These are phyloP conservation scores for Dactylellina leptospora DNA, from an alignment of 2,329 filamentous ascomycete species.

Conservation along the genomic window DNA sequence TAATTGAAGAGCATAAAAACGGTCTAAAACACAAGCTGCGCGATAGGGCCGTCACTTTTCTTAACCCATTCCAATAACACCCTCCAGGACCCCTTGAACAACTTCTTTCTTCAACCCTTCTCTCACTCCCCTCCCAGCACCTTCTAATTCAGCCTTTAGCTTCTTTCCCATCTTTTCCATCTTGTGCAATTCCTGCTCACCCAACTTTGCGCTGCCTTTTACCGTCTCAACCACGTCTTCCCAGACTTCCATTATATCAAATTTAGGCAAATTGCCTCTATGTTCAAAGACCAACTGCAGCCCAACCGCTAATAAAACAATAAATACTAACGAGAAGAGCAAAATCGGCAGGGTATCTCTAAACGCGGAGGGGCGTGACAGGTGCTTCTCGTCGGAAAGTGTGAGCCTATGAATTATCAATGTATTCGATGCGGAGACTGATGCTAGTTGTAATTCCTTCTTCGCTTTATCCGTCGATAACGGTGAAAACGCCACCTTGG, in stretches of 20 bases:
- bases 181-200: slow-evolving; percentile 40
- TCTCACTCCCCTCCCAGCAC: slow-evolving; percentile 42
- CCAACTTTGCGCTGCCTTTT: slow-evolving; percentile 41
- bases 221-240: slow-evolving; percentile 47
- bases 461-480: slow-evolving; percentile 26
- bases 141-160: slow-evolving; percentile 39
- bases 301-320: slow-evolving; percentile 38
- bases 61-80: slow-evolving; percentile 50
- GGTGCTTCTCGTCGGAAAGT: slow-evolving; percentile 33
- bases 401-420: slow-evolving; percentile 33
- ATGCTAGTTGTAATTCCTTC: slow-evolving; percentile 38
- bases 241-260: slow-evolving; percentile 51
- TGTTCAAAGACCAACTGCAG: slow-evolving; percentile 51
- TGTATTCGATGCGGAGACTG: slow-evolving; percentile 48
- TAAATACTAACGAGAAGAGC: slow-evolving; percentile 43
- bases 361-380: slow-evolving; percentile 33
- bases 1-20: no score
- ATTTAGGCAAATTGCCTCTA: slow-evolving; percentile 44
- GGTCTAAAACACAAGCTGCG: slow-evolving; percentile 20
- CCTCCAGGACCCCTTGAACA: slow-evolving; percentile 46
- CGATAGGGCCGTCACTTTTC: background rate
- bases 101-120: slow-evolving; percentile 50
- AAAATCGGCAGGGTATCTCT: slow-evolving; percentile 43
- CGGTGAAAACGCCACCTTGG: slow-evolving; percentile 47
- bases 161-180: slow-evolving; percentile 48